A percentile compares a stretch with the other conserved stretches of the same genome.
These are phyloP conservation scores for Sordariomycetes sp. DNA, from an alignment of 2,329 filamentous ascomycete genomes.

Conservation along the genomic window DNA sequence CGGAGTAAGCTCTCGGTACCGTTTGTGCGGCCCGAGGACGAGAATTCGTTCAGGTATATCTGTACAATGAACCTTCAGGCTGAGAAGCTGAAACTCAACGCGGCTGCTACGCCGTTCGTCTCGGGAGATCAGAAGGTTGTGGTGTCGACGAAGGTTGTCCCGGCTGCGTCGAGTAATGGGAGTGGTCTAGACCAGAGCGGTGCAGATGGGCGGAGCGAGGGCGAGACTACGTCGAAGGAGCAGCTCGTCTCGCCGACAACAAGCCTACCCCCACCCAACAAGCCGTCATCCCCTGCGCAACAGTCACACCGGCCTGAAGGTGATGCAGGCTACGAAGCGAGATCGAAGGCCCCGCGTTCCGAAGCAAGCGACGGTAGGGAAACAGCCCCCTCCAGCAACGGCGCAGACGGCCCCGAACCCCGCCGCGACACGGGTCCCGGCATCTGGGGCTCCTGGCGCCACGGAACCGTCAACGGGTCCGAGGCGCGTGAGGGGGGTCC, in stretches of 20 bases:
- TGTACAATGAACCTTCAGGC: slow-evolving; percentile 44
- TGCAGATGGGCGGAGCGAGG: slow-evolving; percentile 8
- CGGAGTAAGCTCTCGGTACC: slow-evolving; percentile 80
- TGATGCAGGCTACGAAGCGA: slow-evolving; percentile 3
- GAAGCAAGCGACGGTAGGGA: not conserved
- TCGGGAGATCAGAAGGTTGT: slow-evolving; percentile 18
- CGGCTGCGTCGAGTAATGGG: not conserved
- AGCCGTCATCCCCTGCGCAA: not conserved
- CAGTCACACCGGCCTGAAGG: not conserved
- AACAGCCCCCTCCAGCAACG: slow-evolving; percentile 11
- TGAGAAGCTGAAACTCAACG: slow-evolving; percentile 44
- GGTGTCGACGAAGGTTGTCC: not conserved
- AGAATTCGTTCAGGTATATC: slow-evolving; percentile 65
- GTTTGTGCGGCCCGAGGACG: slow-evolving; percentile 83
- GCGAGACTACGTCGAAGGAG: not conserved
- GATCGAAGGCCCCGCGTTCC: not conserved
- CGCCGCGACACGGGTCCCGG: slow-evolving; percentile 34
- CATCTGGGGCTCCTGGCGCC: slow-evolving; percentile 63
- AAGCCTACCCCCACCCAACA: not conserved
- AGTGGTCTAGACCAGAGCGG: slow-evolving; percentile 19
- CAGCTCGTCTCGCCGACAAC: slow-evolving; percentile 5
- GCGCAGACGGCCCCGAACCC: slow-evolving; percentile 9
- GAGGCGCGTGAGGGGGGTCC: slow-evolving; percentile 42
- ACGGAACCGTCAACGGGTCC: slow-evolving; percentile 29
- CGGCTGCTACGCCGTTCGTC: slow-evolving; percentile 24